These are phyloP conservation scores for Saksenaea oblongispora DNA, from an alignment of 371 early-diverging fungal species.

Conservation along the genomic window DNA sequence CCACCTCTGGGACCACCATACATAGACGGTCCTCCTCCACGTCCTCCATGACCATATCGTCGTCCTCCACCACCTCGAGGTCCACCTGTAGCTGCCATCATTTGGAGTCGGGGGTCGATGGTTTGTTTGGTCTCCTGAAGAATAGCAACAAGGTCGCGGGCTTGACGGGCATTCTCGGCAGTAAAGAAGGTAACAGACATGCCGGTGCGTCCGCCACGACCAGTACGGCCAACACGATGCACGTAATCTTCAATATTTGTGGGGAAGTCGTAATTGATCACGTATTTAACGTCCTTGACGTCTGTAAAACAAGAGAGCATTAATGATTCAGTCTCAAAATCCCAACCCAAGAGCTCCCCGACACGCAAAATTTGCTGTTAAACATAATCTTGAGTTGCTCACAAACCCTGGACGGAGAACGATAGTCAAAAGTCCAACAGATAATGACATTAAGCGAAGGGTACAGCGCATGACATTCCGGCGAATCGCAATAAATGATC, in stretches of 20 bases:
- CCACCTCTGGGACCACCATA: constrained; percentile 36
- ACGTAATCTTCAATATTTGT: constrained; percentile 94
- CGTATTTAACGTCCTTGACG: constrained; percentile 93
- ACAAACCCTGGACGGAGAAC: constrained; percentile 13
- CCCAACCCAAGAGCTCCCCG: constrained; percentile 18
- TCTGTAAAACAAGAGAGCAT: constrained; percentile 50
- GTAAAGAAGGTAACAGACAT: constrained; percentile 97
- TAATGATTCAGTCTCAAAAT: neutral
- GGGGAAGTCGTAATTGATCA: constrained; percentile 98
- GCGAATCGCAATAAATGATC: constrained; percentile 9
- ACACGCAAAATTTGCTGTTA: constrained; percentile 14
- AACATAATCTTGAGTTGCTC: constrained; percentile 14
- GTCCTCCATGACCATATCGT: constrained; percentile 52
- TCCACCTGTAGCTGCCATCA: constrained; percentile 62
- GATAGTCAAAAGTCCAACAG: constrained; percentile 1
- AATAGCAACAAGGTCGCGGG: constrained; percentile 89
- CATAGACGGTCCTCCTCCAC: constrained; percentile 44
- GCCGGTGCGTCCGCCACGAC: constrained; percentile 97
- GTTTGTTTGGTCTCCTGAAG: constrained; percentile 95
- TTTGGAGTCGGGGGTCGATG: constrained; percentile 82
- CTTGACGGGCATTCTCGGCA: constrained; percentile 85
- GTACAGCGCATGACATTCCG: constrained; percentile 3
- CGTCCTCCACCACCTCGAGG: constrained; percentile 48
- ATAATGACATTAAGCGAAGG: constrained; percentile 2
- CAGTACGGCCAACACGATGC: constrained; percentile 99